Base-by-base conservation (phyloP, 768 basidiomycete species). In the Lentinula sp. region DNA sequence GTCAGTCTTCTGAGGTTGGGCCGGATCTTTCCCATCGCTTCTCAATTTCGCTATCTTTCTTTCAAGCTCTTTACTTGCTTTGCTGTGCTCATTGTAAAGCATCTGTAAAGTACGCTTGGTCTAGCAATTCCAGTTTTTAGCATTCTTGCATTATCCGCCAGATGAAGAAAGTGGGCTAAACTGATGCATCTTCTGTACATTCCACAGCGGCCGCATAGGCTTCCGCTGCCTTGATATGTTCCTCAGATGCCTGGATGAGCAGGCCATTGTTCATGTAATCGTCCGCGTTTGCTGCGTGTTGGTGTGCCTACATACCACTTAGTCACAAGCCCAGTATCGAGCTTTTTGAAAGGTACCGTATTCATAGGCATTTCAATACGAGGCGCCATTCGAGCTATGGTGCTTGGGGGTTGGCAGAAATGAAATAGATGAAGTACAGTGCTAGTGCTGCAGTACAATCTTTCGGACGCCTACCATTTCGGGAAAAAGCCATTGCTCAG, bases 281-380 rank as follows among this genome's bases (percentile, higher is more conserved):
- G 55, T 93, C 90, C 39, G 90, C 91, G 67, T 88, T 88, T 15
- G 86, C 85, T 57, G 88, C 88, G 73, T 92, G 89, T 66, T 88
- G 85, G 70, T 93, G 89, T 21, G 91, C 91, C 90, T 93, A 70
- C 23, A 54, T 46, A 53, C 32, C 52, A 18, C n/a, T 34, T 16
- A 54, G 32, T 21, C 16, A 49, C 45, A n/a, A 31, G 10, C 13
- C 13, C 49, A 31, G 3, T 3, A 31, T 9, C 11, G 45, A 62
- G 43, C 54, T 59, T 58, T 48, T 58, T 48, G 43, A 10, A 28
- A 70, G 74, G 75, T 68, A 84, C 84, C 40, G 77, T 70, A 67
- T 83, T 81, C 75, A 85, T 75, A 28, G 83, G 80, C 59, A 78
- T 78, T 45, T 81, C 75, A 62, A 74, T 75, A 49, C 67, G 61